phyloP scores from a whole-genome alignment of 345 rosid genomes.

The Xanthoceras sorbifolium region DNA sequence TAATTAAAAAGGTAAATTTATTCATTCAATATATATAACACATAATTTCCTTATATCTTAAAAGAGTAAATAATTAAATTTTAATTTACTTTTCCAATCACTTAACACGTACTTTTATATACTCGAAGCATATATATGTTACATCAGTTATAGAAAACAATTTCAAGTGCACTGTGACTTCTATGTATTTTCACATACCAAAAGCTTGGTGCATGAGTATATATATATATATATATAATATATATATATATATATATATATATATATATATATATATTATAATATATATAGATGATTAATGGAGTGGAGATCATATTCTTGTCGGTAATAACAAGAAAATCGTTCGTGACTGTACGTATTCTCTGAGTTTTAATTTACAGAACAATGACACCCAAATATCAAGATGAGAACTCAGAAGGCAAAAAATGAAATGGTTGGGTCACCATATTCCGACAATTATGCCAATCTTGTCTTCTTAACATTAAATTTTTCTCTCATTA shows the following conservation, averaged over 20 bases:
- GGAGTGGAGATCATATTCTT: slow-evolving; percentile 3
- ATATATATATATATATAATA: no score
- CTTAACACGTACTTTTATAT: no score
- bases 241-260: no score
- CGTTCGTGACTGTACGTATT: neutral
- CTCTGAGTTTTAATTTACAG: neutral
- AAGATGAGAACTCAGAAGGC: neutral
- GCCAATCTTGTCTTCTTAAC: neutral
- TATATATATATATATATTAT: no score
- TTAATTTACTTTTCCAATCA: no score
- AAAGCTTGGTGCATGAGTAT: neutral
- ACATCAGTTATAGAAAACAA: no score
- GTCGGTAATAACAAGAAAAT: neutral
- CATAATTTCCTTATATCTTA: no score
- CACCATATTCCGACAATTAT: neutral
- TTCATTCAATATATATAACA: no score
- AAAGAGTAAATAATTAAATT: no score
- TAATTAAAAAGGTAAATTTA: no score
- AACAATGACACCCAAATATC: neutral
- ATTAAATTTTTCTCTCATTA: neutral
- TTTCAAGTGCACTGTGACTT: neutral
- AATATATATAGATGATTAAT: no score
- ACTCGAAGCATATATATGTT: no score
- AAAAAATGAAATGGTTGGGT: slow-evolving; percentile 12
- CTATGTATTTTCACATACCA: neutral